Percentiles rank a stretch among this genome's conserved stretches.
These are phyloP conservation scores for Penicillium coffeae DNA, from an alignment of 495 filamentous ascomycete species.

Conservation along the genomic window DNA sequence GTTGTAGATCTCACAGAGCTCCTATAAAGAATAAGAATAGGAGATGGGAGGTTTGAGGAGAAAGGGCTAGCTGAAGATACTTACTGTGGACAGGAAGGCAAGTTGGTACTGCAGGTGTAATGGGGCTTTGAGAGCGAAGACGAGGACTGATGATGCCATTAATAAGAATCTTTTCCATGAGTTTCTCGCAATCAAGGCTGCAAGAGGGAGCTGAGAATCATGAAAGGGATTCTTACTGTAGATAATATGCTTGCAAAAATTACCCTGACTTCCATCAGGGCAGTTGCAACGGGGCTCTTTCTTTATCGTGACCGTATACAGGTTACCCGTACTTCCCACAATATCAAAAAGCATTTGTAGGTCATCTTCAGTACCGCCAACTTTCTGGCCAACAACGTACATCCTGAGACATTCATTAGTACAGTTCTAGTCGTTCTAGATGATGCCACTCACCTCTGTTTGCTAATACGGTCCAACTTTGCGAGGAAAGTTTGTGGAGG, in stretches of 20 bases:
- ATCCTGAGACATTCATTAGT: constrained; percentile 37
- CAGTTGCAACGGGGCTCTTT: constrained; percentile 63
- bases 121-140: constrained; percentile 61
- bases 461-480: constrained; percentile 36
- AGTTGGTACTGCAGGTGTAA: constrained; percentile 67
- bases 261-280: constrained; percentile 56
- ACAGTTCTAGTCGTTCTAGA: neutral
- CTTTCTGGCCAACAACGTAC: constrained; percentile 51
- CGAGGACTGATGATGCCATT: constrained; percentile 48
- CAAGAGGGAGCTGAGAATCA: neutral
- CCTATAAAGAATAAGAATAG: constrained; percentile 31
- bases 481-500: constrained; percentile 40
- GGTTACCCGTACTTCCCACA: constrained; percentile 70
- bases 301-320: constrained; percentile 60
- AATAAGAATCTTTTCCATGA: constrained; percentile 9
- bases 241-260: constrained; percentile 75
- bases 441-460: constrained; percentile 30
- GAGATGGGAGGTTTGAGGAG: neutral
- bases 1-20: constrained; percentile 51
- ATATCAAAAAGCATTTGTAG: constrained; percentile 60
- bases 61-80: neutral
- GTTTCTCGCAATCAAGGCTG: too few relatives aligned
- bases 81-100: constrained; percentile 57
- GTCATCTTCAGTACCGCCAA: constrained; percentile 33
- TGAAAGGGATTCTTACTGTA: constrained; percentile 43